Percentiles rank a stretch among this genome's conserved stretches.
These are phyloP conservation scores for Pseudopyricularia cyperi DNA, from an alignment of 2,329 filamentous ascomycete genomes.

Conservation along the genomic window DNA sequence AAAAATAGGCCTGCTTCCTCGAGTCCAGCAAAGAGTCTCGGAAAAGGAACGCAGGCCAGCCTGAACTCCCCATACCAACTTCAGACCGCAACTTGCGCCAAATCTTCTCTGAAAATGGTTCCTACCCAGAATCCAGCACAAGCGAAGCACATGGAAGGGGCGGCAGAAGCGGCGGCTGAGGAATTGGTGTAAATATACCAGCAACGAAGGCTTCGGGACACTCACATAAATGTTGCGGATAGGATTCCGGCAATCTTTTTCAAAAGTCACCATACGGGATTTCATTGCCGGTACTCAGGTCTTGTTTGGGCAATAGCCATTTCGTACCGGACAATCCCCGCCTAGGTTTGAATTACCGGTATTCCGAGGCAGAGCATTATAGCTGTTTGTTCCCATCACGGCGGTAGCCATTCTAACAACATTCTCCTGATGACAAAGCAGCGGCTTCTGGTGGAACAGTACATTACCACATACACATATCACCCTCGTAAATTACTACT, in stretches of 20 bases:
- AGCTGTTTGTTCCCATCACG: neutral
- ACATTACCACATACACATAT: neutral
- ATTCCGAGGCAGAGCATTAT: neutral
- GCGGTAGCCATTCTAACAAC: neutral
- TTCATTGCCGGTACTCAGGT: too few species aligned
- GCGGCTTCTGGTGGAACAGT: neutral
- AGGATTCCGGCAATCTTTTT: too few species aligned
- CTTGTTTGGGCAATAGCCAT: too few species aligned
- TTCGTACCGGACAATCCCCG: too few species aligned
- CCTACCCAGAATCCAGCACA: slow-evolving; percentile 94
- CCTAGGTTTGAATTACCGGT: too few species aligned
- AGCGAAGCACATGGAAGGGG: slow-evolving; percentile 76
- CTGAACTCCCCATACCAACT: slow-evolving; percentile 68
- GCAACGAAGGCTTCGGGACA: too few species aligned
- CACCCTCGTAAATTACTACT: neutral
- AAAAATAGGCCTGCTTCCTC: slow-evolving; percentile 72
- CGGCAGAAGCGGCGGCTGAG: too few species aligned
- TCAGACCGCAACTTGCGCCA: slow-evolving; percentile 67
- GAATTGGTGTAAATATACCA: too few species aligned
- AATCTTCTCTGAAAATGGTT: slow-evolving; percentile 79
- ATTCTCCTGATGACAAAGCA: neutral
- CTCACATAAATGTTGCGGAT: too few species aligned
- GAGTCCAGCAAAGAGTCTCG: slow-evolving; percentile 83
- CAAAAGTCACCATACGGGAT: too few species aligned
- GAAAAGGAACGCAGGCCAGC: slow-evolving; percentile 78